Evolutionary conservation across 768 basidiomycete genomes (phyloP).

Genomic region (Galerina marginata): DNA sequence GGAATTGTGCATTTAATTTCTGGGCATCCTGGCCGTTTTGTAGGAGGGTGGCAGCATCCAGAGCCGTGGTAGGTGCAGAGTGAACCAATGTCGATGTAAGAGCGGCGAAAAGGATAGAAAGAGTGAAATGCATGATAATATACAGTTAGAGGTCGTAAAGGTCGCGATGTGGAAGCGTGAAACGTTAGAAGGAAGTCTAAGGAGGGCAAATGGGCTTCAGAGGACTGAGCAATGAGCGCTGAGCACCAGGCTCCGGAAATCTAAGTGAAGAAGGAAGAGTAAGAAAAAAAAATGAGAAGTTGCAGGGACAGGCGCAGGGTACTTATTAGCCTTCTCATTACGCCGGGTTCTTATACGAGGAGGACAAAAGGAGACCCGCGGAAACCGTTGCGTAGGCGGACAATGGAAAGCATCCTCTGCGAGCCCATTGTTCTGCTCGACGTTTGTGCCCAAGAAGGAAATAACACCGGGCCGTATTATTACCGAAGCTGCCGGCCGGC

Average conservation of each 20-base stretch:
- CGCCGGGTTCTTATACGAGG: slow-evolving; percentile 3
- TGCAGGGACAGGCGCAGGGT: not conserved
- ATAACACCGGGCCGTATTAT: not conserved
- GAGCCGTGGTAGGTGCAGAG: slow-evolving; percentile 38
- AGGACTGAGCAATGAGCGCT: slow-evolving; percentile 31
- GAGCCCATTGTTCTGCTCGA: not conserved
- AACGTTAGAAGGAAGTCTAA: slow-evolving; percentile 9
- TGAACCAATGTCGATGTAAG: slow-evolving; percentile 29
- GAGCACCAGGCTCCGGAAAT: slow-evolving; percentile 42
- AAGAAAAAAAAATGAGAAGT: slow-evolving; percentile 7
- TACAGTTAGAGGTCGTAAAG: slow-evolving; percentile 15
- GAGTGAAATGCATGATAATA: slow-evolving; percentile 14
- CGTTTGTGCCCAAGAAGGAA: not conserved
- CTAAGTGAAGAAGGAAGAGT: slow-evolving; percentile 10
- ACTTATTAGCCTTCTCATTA: not conserved
- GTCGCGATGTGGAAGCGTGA: not conserved
- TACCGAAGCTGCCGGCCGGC: slow-evolving; percentile 8
- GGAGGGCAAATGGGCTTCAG: slow-evolving; percentile 22
- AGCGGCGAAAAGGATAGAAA: slow-evolving; percentile 8
- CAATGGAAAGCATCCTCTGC: not conserved
- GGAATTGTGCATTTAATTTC: slow-evolving; percentile 52
- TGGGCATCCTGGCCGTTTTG: slow-evolving; percentile 58
- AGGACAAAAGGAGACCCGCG: slow-evolving; percentile 9
- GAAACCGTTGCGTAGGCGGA: not conserved
- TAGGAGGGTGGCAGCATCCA: slow-evolving; percentile 48